phyloP scores from a whole-genome alignment of 352 stramenopile species.

The Chloridella minuta region DNA sequence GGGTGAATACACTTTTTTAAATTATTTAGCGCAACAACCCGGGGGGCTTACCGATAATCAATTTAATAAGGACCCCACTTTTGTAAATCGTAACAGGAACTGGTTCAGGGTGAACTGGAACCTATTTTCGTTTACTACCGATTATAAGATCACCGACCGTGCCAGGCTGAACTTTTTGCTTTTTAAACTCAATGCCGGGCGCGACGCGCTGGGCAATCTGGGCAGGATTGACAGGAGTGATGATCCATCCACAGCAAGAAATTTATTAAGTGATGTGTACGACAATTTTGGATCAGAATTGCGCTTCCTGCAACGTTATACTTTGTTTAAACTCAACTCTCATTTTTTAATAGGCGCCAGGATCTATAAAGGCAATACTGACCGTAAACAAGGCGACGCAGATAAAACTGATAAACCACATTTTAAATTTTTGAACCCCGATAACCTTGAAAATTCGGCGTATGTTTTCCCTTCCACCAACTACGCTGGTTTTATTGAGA shows the following conservation, averaged over 20 bases:
- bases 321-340: neutral
- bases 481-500: neutral
- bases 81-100: neutral
- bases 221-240: neutral
- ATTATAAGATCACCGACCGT: neutral
- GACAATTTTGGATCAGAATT: neutral
- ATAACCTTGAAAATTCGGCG: neutral
- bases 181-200: neutral
- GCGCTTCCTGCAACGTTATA: neutral
- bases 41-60: neutral
- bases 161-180: neutral
- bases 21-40: neutral
- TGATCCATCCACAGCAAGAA: neutral
- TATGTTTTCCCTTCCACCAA: neutral
- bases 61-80: neutral
- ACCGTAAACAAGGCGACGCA: neutral
- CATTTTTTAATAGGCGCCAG: neutral
- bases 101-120: neutral
- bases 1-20: neutral
- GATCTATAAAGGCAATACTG: neutral
- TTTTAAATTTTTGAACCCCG: conserved; percentile 2
- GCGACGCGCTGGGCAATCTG: neutral
- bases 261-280: neutral
- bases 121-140: neutral
- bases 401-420: too few species aligned